Base-by-base conservation (phyloP, 768 basidiomycete species). In the Termitomyces eurrhizus region DNA sequence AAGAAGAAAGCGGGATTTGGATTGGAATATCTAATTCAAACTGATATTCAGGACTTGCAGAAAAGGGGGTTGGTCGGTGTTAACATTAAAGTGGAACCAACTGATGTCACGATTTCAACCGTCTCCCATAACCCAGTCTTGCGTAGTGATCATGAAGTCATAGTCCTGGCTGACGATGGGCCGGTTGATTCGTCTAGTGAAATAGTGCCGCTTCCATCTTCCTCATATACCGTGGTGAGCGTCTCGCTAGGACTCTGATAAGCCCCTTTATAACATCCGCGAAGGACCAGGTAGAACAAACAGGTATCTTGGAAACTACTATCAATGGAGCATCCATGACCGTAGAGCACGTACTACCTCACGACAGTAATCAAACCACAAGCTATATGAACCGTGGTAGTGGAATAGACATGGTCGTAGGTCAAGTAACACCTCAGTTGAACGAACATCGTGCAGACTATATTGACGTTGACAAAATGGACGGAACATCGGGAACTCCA, bases 21-120 rank as follows among this genome's bases (percentile, higher is more conserved):
- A 16, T 44, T 67, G 14, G 56, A 65, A 14, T 56, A 57, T 7
- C 53, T 65, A 29, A 60, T 67, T 14, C 60, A 63, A 41, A 52
- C 60, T 52, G 66, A 67, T 46, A 33, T 67, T 5, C 52, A 67
- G 42, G 64, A 67, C 39, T 51, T 67, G 33, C 62, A 57, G 36
- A 63, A 64, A 49, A 56, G 62, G 29, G 54, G 54, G 41, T 29
- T 42, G 41, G 29, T 32, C 21, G 62, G 41, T 26, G 50, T 48
- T 21, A 35, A 24, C 14, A 41, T 61, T 6, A 63, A 66, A 26
- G 39, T 37, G 24, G 63, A 64, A 45, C 32, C 55, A 29, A 57
- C 42, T 32, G 60, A 66, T 45, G 33, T 48, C 35, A 37, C 52
- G 4, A 46, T 36, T 8, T 7, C 58, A 49, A 32, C 16, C 36